Base-by-base conservation (phyloP, 352 stramenopile genomes). In the Globisporangium megalacanthum region DNA sequence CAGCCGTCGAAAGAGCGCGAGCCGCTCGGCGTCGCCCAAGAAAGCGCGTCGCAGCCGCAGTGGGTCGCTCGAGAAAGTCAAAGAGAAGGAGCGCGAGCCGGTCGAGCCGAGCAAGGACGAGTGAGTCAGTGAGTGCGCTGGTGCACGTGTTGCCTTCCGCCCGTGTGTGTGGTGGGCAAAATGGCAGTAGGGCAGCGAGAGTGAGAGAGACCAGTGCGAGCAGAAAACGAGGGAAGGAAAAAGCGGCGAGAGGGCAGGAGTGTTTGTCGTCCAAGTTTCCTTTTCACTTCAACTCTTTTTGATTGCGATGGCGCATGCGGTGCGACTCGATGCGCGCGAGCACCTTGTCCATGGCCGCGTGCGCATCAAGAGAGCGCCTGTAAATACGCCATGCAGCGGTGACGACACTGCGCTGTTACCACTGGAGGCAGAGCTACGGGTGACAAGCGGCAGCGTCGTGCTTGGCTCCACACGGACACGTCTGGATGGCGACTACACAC, bases 1-100 rank as follows among this genome's bases (percentile, higher is more conserved):
- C 46, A 62, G 45, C 25, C 73, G 64, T 46, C 70, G 67, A 15
- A 75, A 75, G 41, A 79, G 66, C 36, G 20, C 35, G 54, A 86
- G 72, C 17, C 69, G 52, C 25, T 87, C 77, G 14, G 72, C 65
- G 29, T 80, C 74, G n/a, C 70, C 62, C 48, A 81, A 71, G 66
- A 60, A 66, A 44, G 62, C 63, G 25, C 79, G 75, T 56, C 79
- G 72, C 61, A 88, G 75, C 58, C 67, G 72, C 49, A 79, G 70
- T 41, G 64, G 62, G 50, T 69, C 56, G 17, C 51, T 44, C n/a
- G 45, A 10, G 13, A 37, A 36, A 35, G 29, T 10, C 41, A 22
- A 31, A 37, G 36, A 25, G 35, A 54, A 54, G 33, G 44, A 64
- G 19, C 62, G 64, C 6, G 69, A 64, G 47, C 29, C 63, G 31